Evolutionary conservation across 2,329 filamentous ascomycete genomes (phyloP).

Genomic region (Sporothrix brasiliensis): DNA sequence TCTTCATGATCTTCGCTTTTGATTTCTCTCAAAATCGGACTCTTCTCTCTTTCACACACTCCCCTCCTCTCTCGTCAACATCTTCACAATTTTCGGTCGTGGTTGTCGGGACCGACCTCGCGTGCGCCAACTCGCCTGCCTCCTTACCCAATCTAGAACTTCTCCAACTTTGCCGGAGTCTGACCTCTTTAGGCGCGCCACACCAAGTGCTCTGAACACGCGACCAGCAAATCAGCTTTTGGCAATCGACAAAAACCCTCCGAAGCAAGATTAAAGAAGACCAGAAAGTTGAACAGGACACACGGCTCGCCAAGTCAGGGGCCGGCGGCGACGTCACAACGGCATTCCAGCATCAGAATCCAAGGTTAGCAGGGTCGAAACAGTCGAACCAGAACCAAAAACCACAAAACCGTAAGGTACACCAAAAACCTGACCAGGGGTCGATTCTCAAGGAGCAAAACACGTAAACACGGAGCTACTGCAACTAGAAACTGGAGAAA

Average conservation of each 20-base stretch:
- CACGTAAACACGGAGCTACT: slow-evolving; percentile 17
- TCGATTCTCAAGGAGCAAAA: neutral
- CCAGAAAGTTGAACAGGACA: neutral
- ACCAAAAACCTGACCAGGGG: slow-evolving; percentile 3
- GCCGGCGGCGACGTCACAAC: slow-evolving; percentile 24
- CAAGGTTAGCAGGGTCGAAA: neutral
- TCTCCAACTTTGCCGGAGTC: slow-evolving; percentile 18
- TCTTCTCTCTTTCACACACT: neutral
- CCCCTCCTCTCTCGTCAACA: neutral
- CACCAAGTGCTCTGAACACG: slow-evolving; percentile 3
- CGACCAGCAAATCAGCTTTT: slow-evolving; percentile 19
- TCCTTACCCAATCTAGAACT: slow-evolving; percentile 15
- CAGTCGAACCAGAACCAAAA: neutral
- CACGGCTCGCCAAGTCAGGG: neutral
- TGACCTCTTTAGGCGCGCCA: slow-evolving; percentile 22
- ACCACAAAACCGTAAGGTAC: neutral
- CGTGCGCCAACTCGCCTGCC: slow-evolving; percentile 5
- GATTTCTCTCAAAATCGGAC: neutral
- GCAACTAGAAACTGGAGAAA: slow-evolving; percentile 19
- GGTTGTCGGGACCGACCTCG: slow-evolving; percentile 6
- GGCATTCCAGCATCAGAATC: slow-evolving; percentile 16
- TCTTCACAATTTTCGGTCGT: too few relatives aligned
- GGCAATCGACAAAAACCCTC: neutral
- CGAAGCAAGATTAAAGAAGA: neutral
- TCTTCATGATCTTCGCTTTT: neutral